A percentile compares a stretch with the other conserved stretches of the same genome.
phyloP scores from a whole-genome alignment of 169 alveolate genomes.

The Besnoitia besnoiti region DNA sequence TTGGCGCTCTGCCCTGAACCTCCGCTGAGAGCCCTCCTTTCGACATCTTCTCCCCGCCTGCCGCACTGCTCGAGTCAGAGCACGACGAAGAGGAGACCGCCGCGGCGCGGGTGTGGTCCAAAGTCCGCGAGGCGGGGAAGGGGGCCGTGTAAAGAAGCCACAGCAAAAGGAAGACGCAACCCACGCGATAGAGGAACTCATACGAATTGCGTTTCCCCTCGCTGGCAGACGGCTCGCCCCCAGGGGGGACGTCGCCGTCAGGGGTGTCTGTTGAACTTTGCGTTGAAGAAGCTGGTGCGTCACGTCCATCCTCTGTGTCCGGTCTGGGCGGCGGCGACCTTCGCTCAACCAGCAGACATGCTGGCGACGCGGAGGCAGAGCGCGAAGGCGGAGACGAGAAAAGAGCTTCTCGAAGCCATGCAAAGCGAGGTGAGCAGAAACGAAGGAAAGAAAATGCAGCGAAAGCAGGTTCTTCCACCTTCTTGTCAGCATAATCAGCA shows the following conservation, averaged over 20 bases:
- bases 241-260: too few species aligned
- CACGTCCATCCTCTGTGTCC: too few species aligned
- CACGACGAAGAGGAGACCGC: not conserved
- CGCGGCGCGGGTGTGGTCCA: not conserved
- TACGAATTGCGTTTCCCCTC: not conserved
- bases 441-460: not conserved
- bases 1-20: too few species aligned
- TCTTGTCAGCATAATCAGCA: too few species aligned
- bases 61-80: not conserved
- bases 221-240: too few species aligned
- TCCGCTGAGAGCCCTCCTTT: too few species aligned
- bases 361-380: not conserved
- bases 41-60: too few species aligned
- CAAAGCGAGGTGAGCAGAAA: not conserved
- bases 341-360: too few species aligned
- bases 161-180: conserved; percentile 6
- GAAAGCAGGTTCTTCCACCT: not conserved
- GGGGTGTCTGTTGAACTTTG: too few species aligned
- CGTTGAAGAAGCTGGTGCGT: too few species aligned
- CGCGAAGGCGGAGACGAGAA: not conserved
- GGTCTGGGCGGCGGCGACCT: too few species aligned
- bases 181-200: conserved; percentile 5
- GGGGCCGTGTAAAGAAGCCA: conserved; percentile 41
- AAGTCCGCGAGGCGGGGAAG: not conserved
- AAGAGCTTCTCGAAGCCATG: not conserved